These are phyloP conservation scores for Cercospora zeina DNA, from an alignment of 2,329 filamentous ascomycete species.

Conservation along the genomic window DNA sequence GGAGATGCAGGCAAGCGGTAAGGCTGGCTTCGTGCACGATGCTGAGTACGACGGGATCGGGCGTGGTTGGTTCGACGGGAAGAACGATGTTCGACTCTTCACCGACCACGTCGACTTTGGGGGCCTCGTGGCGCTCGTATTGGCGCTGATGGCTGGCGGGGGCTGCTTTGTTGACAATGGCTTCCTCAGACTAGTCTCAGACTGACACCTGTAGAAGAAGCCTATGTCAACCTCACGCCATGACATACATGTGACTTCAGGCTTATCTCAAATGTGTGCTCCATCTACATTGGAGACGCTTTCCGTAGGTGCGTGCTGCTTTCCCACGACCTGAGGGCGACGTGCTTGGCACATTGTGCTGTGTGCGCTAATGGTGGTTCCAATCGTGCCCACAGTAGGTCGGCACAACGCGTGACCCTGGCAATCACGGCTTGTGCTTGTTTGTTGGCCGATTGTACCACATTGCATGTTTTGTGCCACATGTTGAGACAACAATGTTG, in stretches of 20 bases:
- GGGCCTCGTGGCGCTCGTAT: neutral
- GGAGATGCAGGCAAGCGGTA: slow-evolving; percentile 13
- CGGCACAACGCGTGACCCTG: slow-evolving; percentile 4
- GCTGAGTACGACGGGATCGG: neutral
- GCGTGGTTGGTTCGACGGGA: neutral
- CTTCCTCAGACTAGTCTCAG: neutral
- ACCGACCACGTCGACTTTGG: neutral
- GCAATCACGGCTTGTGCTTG: neutral
- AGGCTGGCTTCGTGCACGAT: neutral
- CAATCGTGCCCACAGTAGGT: neutral
- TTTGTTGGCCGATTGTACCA: neutral
- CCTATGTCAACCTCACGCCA: neutral
- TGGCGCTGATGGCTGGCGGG: neutral
- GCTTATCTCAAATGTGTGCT: neutral
- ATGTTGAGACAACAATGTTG: neutral
- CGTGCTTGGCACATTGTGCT: neutral
- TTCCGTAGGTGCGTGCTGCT: neutral
- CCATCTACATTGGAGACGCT: neutral
- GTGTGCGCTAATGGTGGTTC: neutral
- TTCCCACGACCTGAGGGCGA: neutral
- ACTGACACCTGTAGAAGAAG: slow-evolving; percentile 6
- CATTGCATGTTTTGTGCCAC: neutral
- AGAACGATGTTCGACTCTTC: neutral
- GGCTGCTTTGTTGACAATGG: neutral
- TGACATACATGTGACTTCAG: neutral